Percentiles rank a stretch among this genome's conserved stretches.
Evolutionary conservation across 192 early-diverging fungal species (phyloP).

Genomic region (Chytriomyces confervae): DNA sequence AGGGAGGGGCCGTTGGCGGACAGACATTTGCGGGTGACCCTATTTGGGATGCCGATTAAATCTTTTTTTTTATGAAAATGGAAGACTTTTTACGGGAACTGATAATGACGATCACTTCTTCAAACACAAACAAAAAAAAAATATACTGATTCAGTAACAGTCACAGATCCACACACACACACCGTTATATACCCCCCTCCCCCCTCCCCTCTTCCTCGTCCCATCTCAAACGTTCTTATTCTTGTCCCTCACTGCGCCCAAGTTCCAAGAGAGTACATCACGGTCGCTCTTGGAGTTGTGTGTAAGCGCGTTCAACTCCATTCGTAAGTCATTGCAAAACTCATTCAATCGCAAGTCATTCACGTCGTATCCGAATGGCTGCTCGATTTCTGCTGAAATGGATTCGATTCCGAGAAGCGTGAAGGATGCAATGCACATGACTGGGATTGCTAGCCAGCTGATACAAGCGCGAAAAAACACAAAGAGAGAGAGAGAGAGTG

Average conservation of each 20-base stretch:
- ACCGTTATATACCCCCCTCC: too few species aligned
- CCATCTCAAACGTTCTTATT: too few species aligned
- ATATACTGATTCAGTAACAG: too few species aligned
- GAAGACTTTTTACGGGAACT: too few species aligned
- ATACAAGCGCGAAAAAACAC: background rate
- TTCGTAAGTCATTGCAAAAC: conserved; percentile 43
- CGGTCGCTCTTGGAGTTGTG: background rate
- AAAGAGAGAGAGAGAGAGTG: background rate
- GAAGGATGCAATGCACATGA: conserved; percentile 73
- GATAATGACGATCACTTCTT: too few species aligned
- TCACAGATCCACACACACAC: too few species aligned
- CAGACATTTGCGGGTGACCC: too few species aligned
- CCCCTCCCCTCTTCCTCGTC: too few species aligned
- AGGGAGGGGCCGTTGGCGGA: too few species aligned
- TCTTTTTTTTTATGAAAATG: too few species aligned
- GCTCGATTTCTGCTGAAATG: conserved; percentile 84
- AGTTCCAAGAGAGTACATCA: conserved; percentile 1
- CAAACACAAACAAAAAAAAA: too few species aligned
- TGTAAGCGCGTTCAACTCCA: conserved; percentile 38
- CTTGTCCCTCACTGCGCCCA: background rate
- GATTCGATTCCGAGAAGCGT: conserved; percentile 77
- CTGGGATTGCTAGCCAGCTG: conserved; percentile 61
- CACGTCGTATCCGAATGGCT: conserved; percentile 80
- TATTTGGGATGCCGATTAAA: too few species aligned
- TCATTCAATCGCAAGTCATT: conserved; percentile 65